A percentile compares a stretch with the other conserved stretches of the same genome.
These are phyloP conservation scores for Uncinocarpus reesii DNA, from an alignment of 2,329 filamentous ascomycete species.

Conservation along the genomic window DNA sequence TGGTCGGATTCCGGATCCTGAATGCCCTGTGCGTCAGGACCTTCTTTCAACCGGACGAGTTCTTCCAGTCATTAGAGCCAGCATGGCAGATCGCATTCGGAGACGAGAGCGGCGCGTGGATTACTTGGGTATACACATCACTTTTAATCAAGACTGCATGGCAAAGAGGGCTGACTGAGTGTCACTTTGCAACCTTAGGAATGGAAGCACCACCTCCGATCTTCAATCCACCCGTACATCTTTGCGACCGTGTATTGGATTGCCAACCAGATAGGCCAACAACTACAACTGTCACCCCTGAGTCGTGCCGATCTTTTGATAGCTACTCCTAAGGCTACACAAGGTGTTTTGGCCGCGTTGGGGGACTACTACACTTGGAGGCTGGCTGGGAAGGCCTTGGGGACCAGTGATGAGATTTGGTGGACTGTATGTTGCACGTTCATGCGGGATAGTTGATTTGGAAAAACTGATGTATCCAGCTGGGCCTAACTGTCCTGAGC, in stretches of 20 bases:
- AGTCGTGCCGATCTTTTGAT: constrained; percentile 58
- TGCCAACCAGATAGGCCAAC: constrained; percentile 46
- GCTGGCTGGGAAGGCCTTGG: constrained; percentile 64
- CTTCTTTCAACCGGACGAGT: constrained; percentile 98
- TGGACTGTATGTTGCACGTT: constrained; percentile 48
- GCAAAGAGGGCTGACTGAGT: constrained; percentile 5
- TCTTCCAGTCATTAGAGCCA: constrained; percentile 89
- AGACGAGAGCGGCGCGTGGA: constrained; percentile 65
- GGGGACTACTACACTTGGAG: constrained; percentile 84
- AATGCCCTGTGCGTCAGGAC: constrained; percentile 72
- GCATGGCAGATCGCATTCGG: constrained; percentile 88
- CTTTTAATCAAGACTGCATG: constrained; percentile 9
- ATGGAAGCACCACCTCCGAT: constrained; percentile 80
- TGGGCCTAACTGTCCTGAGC: constrained; percentile 61
- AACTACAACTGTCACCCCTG: constrained; percentile 46
- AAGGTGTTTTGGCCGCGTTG: constrained; percentile 65
- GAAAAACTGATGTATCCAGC: constrained; percentile 36
- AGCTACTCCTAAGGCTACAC: constrained; percentile 61
- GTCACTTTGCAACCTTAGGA: constrained; percentile 50
- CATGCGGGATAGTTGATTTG: neutral
- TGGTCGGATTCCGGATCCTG: constrained; percentile 61
- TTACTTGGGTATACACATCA: constrained; percentile 68
- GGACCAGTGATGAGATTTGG: constrained; percentile 53
- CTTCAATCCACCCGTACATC: constrained; percentile 79
- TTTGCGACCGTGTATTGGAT: constrained; percentile 67